A percentile compares a stretch with the other conserved stretches of the same genome.
phyloP scores from a whole-genome alignment of 2,329 filamentous ascomycete genomes.

The Emmonsiellopsis sp. region DNA sequence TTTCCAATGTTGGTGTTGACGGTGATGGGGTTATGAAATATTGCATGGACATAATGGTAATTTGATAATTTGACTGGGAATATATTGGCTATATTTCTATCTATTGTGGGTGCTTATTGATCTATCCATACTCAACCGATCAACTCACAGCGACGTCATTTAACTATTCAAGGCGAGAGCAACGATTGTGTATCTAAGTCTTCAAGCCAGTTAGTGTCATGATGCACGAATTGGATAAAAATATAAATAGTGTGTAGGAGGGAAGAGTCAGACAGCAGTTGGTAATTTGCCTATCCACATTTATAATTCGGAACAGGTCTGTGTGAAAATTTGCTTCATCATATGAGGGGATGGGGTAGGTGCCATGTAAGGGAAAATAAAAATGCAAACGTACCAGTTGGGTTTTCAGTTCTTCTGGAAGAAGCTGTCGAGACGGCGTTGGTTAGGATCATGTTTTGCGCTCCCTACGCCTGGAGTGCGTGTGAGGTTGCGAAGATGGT shows the following conservation, averaged over 20 bases:
- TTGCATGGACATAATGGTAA: too few species aligned
- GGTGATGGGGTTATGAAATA: too few species aligned
- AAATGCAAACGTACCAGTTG: slow-evolving; percentile 8
- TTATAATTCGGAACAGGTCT: slow-evolving; percentile 60
- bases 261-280: slow-evolving; percentile 40
- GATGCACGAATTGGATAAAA: not conserved
- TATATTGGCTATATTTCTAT: too few species aligned
- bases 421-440: slow-evolving; percentile 68
- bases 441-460: slow-evolving; percentile 62
- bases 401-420: slow-evolving; percentile 49
- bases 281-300: slow-evolving; percentile 34
- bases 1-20: too few species aligned
- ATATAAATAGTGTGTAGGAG: not conserved
- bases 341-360: slow-evolving; percentile 24
- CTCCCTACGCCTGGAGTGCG: slow-evolving; percentile 77
- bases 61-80: too few species aligned
- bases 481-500: slow-evolving; percentile 65
- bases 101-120: too few species aligned
- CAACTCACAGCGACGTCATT: too few species aligned
- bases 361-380: slow-evolving; percentile 2
- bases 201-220: not conserved
- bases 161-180: too few species aligned
- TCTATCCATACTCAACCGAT: too few species aligned
- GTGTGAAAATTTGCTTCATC: slow-evolving; percentile 51
- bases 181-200: not conserved